Evolutionary conservation across 148 eudicot species (phyloP).

Genomic region (Rhododendron kiyosumense): DNA sequence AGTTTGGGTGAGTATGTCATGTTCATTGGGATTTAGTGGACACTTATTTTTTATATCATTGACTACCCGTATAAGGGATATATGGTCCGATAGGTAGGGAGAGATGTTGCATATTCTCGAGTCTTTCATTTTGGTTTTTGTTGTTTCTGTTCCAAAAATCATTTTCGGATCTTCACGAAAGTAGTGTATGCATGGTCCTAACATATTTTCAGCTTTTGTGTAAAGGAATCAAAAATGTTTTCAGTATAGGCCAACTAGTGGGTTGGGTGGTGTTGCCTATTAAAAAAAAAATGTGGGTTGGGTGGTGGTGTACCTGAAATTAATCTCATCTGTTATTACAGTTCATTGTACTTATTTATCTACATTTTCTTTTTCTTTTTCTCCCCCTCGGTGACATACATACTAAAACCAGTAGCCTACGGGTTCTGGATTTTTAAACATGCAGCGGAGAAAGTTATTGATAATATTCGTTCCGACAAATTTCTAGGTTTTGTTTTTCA

Average conservation of each 20-base stretch:
- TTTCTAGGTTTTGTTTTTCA: background rate
- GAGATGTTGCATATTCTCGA: background rate
- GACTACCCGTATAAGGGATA: background rate
- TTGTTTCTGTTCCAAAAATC: background rate
- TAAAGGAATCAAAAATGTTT: background rate
- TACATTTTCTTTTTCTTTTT: background rate
- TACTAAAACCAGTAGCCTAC: background rate
- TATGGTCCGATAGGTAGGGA: background rate
- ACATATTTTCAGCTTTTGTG: background rate
- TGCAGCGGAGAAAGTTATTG: background rate
- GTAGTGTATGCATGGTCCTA: background rate
- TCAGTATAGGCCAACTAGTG: background rate
- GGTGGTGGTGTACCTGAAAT: background rate
- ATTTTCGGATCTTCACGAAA: background rate
- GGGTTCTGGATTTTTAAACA: background rate
- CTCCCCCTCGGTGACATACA: too few relatives aligned
- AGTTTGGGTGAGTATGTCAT: conserved; percentile 7
- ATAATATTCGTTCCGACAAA: background rate
- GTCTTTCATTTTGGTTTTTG: background rate
- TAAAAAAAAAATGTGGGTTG: too few relatives aligned
- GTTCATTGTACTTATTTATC: background rate
- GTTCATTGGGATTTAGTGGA: background rate
- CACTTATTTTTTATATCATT: background rate
- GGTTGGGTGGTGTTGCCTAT: too few relatives aligned
- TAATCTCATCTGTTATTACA: background rate